phyloP scores from a whole-genome alignment of 345 rosid genomes.

The Salix caprea region DNA sequence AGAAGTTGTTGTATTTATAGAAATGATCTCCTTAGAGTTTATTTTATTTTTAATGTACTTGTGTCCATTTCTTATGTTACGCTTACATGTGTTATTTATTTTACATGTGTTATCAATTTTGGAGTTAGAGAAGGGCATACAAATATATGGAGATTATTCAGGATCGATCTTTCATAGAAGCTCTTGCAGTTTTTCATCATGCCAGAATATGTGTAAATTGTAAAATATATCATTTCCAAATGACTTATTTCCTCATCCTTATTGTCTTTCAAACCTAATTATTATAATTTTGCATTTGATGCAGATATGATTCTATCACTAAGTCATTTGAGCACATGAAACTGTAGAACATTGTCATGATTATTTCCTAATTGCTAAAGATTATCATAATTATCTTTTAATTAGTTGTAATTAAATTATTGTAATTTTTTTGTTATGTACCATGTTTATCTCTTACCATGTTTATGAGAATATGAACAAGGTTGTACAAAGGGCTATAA shows the following conservation, averaged over 20 bases:
- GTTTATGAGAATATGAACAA: too few species aligned
- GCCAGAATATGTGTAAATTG: conserved; percentile 54
- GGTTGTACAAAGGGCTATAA: too few species aligned
- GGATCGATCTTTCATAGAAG: conserved; percentile 55
- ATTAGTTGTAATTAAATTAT: too few species aligned
- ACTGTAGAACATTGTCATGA: too few species aligned
- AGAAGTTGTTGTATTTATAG: too few species aligned
- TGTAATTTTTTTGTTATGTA: too few species aligned
- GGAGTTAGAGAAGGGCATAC: conserved; percentile 65
- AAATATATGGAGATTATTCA: conserved; percentile 70
- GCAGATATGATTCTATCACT: conserved; percentile 56
- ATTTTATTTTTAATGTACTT: not conserved
- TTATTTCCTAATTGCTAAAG: too few species aligned
- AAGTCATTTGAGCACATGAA: conserved; percentile 50
- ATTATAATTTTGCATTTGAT: not conserved
- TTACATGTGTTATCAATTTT: conserved; percentile 69
- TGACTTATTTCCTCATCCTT: not conserved
- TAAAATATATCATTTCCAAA: not conserved
- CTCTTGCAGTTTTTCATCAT: conserved; percentile 79
- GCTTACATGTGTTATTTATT: too few species aligned
- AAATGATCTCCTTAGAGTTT: too few species aligned
- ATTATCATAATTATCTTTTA: too few species aligned
- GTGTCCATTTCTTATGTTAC: not conserved
- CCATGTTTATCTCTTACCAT: too few species aligned
- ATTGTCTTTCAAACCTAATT: not conserved